Base-by-base conservation (phyloP, 352 stramenopile species). In the Globisporangium uncinulatum region DNA sequence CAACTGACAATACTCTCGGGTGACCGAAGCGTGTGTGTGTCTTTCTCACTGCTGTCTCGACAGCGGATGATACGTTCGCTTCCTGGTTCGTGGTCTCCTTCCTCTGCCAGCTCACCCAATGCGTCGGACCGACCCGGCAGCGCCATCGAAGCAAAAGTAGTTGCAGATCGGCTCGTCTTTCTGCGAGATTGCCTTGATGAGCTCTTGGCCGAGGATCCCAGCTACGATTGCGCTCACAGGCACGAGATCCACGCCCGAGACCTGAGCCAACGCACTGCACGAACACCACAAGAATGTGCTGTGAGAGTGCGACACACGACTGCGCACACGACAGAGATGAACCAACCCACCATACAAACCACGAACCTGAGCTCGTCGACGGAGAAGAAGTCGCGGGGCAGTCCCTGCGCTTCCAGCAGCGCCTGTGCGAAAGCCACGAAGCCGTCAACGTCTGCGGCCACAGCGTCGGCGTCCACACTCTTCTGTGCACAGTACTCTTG, bases 121-220 rank as follows among this genome's bases (percentile, higher is more conserved):
- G 57, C 67, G 67, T 47, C 78, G 69, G 46, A 91, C 84, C 1
- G 65, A 74, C 3, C 83, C 83, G 13, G 69, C 63, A 9, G 63
- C 57, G 32, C 84, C 85, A 47, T 98, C 92, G 43, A 98, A 98
- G 63, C 94, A 85, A 57, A 99, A 94, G 43, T 93, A 88, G 76
- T 99, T 99, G 76, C 95, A 96, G 42, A 97, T 92, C 8, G 96
- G 96, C 67, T 97, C 89, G 70, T 97, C 96, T 65, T 98, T 98
- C 47, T 93, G 87, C 53, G 88, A 98, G 41, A 99, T 92, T n/a
- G 90, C 89, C 71, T 99, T 99, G 74, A 99, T 96, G 41, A 99
- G 79, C 81, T 99, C 97, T 66, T 99, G 97, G 6, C 96, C 96
- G 43, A 99, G 58, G 44, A 99, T 92, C 31, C 97, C 97, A 19